Conservation (phyloP, 768 basidiomycete genomes). For the Pulveroboletus sp. region DNA sequence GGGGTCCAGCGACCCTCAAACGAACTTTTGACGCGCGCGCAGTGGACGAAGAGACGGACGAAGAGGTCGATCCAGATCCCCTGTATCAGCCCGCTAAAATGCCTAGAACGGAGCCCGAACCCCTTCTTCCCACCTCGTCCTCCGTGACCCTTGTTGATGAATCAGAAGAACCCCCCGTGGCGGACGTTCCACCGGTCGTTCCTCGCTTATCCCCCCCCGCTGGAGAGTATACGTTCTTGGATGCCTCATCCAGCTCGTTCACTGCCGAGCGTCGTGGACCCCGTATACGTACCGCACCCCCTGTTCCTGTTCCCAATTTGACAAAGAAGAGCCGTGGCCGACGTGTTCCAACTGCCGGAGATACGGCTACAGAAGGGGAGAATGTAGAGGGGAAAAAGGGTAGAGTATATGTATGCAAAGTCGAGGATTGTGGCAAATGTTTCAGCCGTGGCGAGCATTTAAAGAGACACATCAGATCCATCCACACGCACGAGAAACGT, state of each 20-base stretch:
- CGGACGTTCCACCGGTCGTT: constrained; percentile 4
- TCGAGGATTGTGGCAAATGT: constrained; percentile 68
- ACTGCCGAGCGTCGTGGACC: constrained; percentile 43
- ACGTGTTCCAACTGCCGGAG: constrained; percentile 59
- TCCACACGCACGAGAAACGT: constrained; percentile 80
- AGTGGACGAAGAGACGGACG: constrained; percentile 34
- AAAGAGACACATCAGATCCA: constrained; percentile 71
- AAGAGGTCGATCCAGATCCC: constrained; percentile 25
- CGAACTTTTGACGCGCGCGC: constrained; percentile 34
- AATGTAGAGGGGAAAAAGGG: constrained; percentile 30
- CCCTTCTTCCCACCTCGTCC: constrained; percentile 26
- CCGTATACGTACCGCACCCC: constrained; percentile 54
- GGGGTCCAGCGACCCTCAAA: constrained; percentile 26
- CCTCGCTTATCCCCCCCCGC: constrained; percentile 26
- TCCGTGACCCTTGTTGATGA: constrained; percentile 31
- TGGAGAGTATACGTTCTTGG: constrained; percentile 34
- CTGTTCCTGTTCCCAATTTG: constrained; percentile 71
- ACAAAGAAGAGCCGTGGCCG: constrained; percentile 81
- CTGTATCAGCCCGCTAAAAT: constrained; percentile 24
- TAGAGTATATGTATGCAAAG: constrained; percentile 56
- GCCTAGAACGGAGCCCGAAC: constrained; percentile 25
- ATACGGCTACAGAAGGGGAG: constrained; percentile 24
- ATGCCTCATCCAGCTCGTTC: constrained; percentile 35
- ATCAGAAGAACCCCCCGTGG: constrained; percentile 6
- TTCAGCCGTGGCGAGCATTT: constrained; percentile 75